Evolutionary conservation across 495 filamentous ascomycete genomes (phyloP), one percentile per base, ranked within the genome.

Genomic region (Xylaria grammica): DNA sequence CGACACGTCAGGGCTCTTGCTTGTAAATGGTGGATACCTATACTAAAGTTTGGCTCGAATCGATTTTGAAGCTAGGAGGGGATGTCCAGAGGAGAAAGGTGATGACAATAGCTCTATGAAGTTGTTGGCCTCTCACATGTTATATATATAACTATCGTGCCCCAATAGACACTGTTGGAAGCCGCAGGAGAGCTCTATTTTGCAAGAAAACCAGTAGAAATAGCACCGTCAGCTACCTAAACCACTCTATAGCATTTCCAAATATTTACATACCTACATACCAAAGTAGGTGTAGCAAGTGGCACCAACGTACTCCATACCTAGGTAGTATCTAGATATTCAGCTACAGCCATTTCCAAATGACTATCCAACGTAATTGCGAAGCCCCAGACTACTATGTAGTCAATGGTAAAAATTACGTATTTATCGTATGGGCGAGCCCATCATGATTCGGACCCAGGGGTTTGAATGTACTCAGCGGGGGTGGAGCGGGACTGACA

Each of bases 1-100:
- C 67, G 65, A 72, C 49, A 65, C 55, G 67, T 69, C 62, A 66
- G 49, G 71, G 67, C 65, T 68, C 56, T 60, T 67, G 62, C 51
- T 72, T 69, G 72, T 63, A 69, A 68, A 62, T 42, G 56, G 59
- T 69, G 71, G 69, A 69, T 71, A 69, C 65, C 62, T 71, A 61
- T 61, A 61, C 50, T 57, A 26, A 40, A 57, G 20, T 57, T 58
- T 57, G 52, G 44, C 53, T 42, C 44, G 44, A 50, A 48, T 19
- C 44, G 40, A 50, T 27, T 38, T 55, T 44, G 50, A 55, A 30
- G 20, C 13, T 22, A 26, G 45, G 45, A 34, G 29, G 26, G 27
- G 49, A 38, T 55, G 22, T 53, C 46, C 36, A 51, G 54, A 51
- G 38, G 54, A 8, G 11, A 48, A 40, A 19, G 56, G 50, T 24